Base-by-base conservation (phyloP, 345 rosid species). In the Trapa incisa region DNA sequence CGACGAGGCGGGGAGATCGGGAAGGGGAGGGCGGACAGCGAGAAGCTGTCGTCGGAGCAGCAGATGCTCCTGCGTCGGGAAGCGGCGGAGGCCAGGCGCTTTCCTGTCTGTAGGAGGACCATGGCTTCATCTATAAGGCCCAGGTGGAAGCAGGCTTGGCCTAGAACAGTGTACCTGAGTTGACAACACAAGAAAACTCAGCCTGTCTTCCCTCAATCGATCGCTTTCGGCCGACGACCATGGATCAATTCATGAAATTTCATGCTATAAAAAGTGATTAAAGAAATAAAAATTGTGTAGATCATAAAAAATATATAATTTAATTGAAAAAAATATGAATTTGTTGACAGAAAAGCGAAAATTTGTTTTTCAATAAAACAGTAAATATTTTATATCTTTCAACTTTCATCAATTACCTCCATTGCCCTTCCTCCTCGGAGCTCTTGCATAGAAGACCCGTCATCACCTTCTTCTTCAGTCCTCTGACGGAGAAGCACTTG, bases 111-210 rank as follows among this genome's bases (percentile, higher is more conserved):
- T 22, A 22, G 29, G 29, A 22, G 29, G 29, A 22, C 29, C 29
- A 22, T 83, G 3, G 99, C 97, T 74, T 94, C 99, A 79, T 94
- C 99, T 96, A 94, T 87, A 4, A 94, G 79, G 47, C 99, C 99
- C 1, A 94, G 78, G 68, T 91, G 91, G 77, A 88, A 83, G 67
- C 99, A 94, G 7, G 97, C 99, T 80, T 90, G 94, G 33, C 99
- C 99, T 52, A 94, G 70, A 47, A 91, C 87, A 73, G 78, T 67
- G 73, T 87, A 94, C 83, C 98, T 93, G 79, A 10, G 2, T 64
- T 37, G 45, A 42, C 4, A 42, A 52, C 48, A 63, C 5, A 53
- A 11, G 57, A 42, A 42, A 22, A 8, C 5, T 42, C 5, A 42
- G 45, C 8, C 45, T 4, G 5, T 8, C 8, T 3, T 42, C 8